phyloP scores from a whole-genome alignment of 331 rosid genomes.

The Dryas integrifolia region DNA sequence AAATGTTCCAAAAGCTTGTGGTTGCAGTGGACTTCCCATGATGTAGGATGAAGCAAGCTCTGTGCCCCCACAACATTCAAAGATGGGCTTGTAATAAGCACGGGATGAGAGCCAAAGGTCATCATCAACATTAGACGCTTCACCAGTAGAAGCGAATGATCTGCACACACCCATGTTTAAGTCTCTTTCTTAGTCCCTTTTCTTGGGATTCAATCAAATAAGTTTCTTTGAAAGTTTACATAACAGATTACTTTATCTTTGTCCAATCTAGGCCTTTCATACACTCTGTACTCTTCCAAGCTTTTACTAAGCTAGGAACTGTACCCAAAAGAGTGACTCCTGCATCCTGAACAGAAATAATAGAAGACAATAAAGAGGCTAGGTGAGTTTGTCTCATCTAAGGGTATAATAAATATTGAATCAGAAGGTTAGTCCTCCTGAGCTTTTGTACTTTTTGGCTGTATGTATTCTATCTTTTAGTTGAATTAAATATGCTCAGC shows the following conservation, averaged over 20 bases:
- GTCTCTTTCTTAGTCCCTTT: slow-evolving; percentile 29
- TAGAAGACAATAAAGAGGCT: neutral
- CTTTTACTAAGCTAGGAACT: slow-evolving; percentile 84
- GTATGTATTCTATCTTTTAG: neutral
- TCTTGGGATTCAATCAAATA: slow-evolving; percentile 14
- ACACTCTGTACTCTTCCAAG: slow-evolving; percentile 75
- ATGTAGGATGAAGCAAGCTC: slow-evolving; percentile 74
- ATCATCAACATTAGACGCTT: slow-evolving; percentile 73
- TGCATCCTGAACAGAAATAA: slow-evolving; percentile 61
- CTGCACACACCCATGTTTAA: slow-evolving; percentile 39
- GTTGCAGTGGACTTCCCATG: slow-evolving; percentile 61
- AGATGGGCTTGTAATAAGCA: slow-evolving; percentile 60
- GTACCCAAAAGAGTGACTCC: slow-evolving; percentile 85
- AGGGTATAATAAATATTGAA: neutral
- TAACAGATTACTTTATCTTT: slow-evolving; percentile 58
- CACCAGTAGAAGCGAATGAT: slow-evolving; percentile 64
- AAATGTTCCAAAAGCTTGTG: slow-evolving; percentile 84
- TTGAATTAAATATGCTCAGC: neutral
- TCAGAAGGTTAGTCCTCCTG: neutral
- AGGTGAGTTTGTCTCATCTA: neutral
- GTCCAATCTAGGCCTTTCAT: slow-evolving; percentile 91
- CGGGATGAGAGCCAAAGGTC: slow-evolving; percentile 91
- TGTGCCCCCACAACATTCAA: slow-evolving; percentile 82
- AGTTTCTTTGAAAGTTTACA: slow-evolving; percentile 8
- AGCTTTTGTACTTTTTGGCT: neutral